Percentiles rank a stretch among this genome's conserved stretches.
These are phyloP conservation scores for Phytophthora idaei DNA, from an alignment of 352 stramenopile species.

Conservation along the genomic window DNA sequence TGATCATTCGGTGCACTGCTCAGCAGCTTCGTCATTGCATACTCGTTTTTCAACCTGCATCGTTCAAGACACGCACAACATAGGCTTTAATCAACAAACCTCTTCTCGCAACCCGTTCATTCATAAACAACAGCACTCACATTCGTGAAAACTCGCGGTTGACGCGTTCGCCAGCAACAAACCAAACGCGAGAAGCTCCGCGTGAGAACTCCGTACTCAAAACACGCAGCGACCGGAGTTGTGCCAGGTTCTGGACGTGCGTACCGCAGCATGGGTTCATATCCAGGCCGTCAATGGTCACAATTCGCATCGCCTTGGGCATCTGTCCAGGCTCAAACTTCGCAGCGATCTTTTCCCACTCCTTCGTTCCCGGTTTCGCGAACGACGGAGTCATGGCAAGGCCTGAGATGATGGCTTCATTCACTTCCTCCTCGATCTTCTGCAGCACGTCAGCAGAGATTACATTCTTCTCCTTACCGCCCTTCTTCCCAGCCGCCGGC, in stretches of 20 bases:
- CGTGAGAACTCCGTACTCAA: constrained; percentile 76
- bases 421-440: constrained; percentile 76
- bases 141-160: constrained; percentile 81
- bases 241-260: constrained; percentile 74
- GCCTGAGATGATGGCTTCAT: constrained; percentile 71
- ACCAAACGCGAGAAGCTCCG: constrained; percentile 77
- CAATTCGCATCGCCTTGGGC: constrained; percentile 76
- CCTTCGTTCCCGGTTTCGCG: constrained; percentile 51
- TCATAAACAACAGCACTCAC: constrained; percentile 32
- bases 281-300: constrained; percentile 86
- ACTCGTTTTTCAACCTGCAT: constrained; percentile 63
- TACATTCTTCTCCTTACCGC: constrained; percentile 44
- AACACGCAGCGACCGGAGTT: constrained; percentile 79
- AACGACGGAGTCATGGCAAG: constrained; percentile 65
- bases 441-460: constrained; percentile 47
- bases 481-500: constrained; percentile 25
- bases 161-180: constrained; percentile 82
- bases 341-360: constrained; percentile 62
- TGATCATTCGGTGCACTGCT: constrained; percentile 75
- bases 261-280: constrained; percentile 90
- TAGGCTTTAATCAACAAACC: not conserved
- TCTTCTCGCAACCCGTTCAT: not conserved
- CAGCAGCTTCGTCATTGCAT: constrained; percentile 73
- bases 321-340: constrained; percentile 64
- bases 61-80: not conserved